These are phyloP conservation scores for Hericium alpestre DNA, from an alignment of 768 basidiomycete genomes.

Conservation along the genomic window DNA sequence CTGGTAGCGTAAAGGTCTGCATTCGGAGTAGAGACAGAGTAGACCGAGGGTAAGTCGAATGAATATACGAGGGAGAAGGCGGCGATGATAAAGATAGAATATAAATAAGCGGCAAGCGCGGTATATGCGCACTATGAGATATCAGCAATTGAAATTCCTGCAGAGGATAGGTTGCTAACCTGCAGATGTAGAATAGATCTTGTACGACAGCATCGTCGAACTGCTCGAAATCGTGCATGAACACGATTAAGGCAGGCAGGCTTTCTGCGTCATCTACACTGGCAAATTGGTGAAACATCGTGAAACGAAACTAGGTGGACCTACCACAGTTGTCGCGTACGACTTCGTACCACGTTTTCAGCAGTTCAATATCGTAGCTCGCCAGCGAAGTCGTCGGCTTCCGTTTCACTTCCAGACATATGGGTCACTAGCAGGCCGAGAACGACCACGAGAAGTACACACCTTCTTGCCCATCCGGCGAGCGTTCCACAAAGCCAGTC, in stretches of 20 bases:
- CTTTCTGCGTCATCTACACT: conserved; percentile 11
- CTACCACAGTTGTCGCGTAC: conserved; percentile 18
- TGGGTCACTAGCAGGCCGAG: neutral
- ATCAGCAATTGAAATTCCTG: neutral
- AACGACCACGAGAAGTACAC: neutral
- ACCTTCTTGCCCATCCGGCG: conserved; percentile 11
- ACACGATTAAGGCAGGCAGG: conserved; percentile 36
- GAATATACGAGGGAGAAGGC: conserved; percentile 37
- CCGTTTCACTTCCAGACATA: conserved; percentile 29
- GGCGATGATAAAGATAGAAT: conserved; percentile 53
- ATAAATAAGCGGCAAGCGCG: conserved; percentile 53
- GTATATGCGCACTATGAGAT: conserved; percentile 36
- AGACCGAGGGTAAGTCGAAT: conserved; percentile 46
- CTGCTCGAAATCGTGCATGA: conserved; percentile 69
- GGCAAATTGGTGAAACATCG: conserved; percentile 2
- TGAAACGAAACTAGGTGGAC: neutral
- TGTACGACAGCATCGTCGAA: conserved; percentile 52
- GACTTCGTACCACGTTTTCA: conserved; percentile 50
- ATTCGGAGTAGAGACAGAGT: conserved; percentile 50
- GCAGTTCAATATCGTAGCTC: conserved; percentile 47
- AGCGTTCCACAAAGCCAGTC: conserved; percentile 8
- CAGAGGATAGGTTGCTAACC: conserved; percentile 26
- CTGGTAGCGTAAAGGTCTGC: conserved; percentile 38
- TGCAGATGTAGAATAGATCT: conserved; percentile 64
- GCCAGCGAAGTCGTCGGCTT: conserved; percentile 43